phyloP scores from a whole-genome alignment of 2,329 filamentous ascomycete genomes.

The Fusarium sp. region DNA sequence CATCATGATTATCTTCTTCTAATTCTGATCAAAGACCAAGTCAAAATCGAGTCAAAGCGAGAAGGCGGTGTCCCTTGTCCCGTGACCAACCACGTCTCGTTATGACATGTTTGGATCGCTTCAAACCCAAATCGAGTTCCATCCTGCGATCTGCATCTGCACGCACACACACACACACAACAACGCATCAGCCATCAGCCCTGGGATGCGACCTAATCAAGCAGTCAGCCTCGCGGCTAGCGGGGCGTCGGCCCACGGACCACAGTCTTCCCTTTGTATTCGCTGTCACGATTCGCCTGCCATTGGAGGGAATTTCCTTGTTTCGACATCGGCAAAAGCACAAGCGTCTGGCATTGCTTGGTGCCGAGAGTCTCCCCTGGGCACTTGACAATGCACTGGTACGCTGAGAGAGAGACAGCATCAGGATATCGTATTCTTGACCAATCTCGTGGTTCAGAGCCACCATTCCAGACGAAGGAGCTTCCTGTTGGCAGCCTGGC shows the following conservation, averaged over 20 bases:
- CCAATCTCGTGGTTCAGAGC: neutral
- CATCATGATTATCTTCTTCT: neutral
- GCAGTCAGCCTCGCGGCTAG: slow-evolving; percentile 20
- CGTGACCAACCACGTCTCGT: neutral
- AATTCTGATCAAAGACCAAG: neutral
- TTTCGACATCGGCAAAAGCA: neutral
- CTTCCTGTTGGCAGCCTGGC: slow-evolving; percentile 11
- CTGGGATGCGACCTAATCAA: neutral
- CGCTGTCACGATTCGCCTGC: slow-evolving; percentile 18
- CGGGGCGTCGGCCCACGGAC: slow-evolving; percentile 5
- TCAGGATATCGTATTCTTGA: neutral
- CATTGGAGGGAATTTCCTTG: slow-evolving; percentile 19
- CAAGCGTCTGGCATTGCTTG: neutral
- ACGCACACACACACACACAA: neutral
- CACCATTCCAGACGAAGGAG: neutral
- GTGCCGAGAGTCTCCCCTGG: neutral
- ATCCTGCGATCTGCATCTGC: slow-evolving; percentile 15
- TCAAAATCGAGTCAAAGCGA: neutral
- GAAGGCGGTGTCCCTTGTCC: neutral
- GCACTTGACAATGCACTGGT: neutral
- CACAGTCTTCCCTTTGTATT: neutral
- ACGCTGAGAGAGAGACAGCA: neutral
- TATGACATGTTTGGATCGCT: neutral
- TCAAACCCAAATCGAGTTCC: slow-evolving; percentile 12
- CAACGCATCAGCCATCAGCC: neutral